Conservation (phyloP, 2,329 filamentous ascomycete genomes). For the Alternaria sp. region DNA sequence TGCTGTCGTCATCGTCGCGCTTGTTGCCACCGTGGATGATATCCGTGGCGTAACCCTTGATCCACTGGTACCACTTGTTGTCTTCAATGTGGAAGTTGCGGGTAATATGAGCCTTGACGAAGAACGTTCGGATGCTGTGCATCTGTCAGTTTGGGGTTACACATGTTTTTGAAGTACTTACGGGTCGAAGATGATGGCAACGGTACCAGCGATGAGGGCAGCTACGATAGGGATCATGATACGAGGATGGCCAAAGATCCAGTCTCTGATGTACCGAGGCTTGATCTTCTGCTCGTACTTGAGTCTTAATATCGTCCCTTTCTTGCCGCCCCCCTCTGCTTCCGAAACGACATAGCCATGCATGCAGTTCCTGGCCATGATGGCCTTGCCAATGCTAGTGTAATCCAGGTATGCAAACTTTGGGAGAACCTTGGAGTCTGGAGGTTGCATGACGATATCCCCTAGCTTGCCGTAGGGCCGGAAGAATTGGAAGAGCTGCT, state of each 20-base stretch:
- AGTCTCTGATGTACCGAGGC: constrained; percentile 82
- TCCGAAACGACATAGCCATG: constrained; percentile 81
- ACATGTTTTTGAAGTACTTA: constrained; percentile 30
- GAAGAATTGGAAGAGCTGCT: constrained; percentile 86
- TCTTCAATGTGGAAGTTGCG: constrained; percentile 77
- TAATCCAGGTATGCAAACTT: constrained; percentile 84
- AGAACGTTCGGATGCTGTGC: constrained; percentile 79
- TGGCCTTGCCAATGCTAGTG: constrained; percentile 73
- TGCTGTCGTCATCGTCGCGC: constrained; percentile 70
- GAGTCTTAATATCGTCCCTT: constrained; percentile 78
- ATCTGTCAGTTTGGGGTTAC: constrained; percentile 15
- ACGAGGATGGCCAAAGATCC: constrained; percentile 83
- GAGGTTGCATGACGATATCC: constrained; percentile 82
- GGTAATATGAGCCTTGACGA: constrained; percentile 87
- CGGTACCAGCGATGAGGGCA: constrained; percentile 82
- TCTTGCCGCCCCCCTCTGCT: constrained; percentile 73
- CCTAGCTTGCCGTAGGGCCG: constrained; percentile 88
- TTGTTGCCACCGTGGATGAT: constrained; percentile 68
- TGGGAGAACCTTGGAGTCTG: constrained; percentile 85
- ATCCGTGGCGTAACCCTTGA: constrained; percentile 75
- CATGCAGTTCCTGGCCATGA: constrained; percentile 91
- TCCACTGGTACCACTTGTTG: constrained; percentile 79
- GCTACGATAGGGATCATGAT: constrained; percentile 86
- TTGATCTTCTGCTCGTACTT: constrained; percentile 84
- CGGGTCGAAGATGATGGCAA: constrained; percentile 85